Evolutionary conservation across 805 yeast genomes (phyloP), one percentile per base, ranked within the genome.

Genomic region (Komagataella mondaviorum): DNA sequence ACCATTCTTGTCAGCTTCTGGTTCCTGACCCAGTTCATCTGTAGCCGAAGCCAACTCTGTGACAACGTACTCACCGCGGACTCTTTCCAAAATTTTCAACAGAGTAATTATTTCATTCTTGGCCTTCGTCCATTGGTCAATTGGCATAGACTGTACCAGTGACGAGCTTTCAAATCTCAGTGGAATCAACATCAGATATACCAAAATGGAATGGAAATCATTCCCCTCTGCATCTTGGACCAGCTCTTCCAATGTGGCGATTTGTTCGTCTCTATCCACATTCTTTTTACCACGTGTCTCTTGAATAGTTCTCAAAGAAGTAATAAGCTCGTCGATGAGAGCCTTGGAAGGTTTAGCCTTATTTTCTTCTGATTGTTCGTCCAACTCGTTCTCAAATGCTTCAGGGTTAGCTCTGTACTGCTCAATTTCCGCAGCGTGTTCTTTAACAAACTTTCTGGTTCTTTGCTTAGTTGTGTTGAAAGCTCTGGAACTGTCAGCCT

Each of bases 271-370:
- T 56, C 83, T 80, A 66, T 91, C 96, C 55, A 88, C 85, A 66
- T 88, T 89, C 75, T 88, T 91, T 75, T 90, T 90, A 73, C 99
- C 99, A 71, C 99, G 83, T 49, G 89, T 76, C 68, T 93, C 98
- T 54, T 85, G 71, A 52, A 93, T 81, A 51, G 80, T 68, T 64
- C 83, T 78, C 64, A 93, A 75, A 43, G 85, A 79, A 52, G 81
- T 72, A 72, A 90, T 88, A 52, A 89, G 81, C 52, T 72, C 75
- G 52, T 69, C 53, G 6, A 36, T 47, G 12, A 22, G 10, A 30
- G 64, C 70, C 20, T 63, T 65, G 7, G 68, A 63, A 43, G 65
- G 65, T 18, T 63, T 68, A 12, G 60, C 65, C 46, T 50, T 54
- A 14, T 48, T 56, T 30, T 58, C 60, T 6, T 59, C 61, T 44